Conservation (phyloP, 352 stramenopile species). For the Stephanocyclus meneghinianus region DNA sequence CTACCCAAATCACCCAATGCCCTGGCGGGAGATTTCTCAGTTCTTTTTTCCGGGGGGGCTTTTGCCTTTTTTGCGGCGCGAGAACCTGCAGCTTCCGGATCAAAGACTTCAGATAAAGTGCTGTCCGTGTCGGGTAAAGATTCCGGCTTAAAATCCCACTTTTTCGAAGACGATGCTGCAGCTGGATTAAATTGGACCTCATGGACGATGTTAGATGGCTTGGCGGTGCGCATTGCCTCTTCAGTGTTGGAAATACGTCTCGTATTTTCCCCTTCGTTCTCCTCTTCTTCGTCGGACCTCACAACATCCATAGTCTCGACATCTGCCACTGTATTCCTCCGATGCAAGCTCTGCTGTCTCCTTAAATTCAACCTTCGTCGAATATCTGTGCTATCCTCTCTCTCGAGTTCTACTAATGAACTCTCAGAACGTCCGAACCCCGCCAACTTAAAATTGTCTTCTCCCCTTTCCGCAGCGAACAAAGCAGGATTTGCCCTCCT, state of each 20-base stretch:
- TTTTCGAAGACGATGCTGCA: conserved; percentile 42
- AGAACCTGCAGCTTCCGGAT: conserved; percentile 41
- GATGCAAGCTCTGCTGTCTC: conserved; percentile 23
- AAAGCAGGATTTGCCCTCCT: conserved; percentile 43
- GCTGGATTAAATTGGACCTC: conserved; percentile 52
- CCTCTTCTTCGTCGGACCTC: neutral
- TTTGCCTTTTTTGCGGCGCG: conserved; percentile 38
- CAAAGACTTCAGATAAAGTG: conserved; percentile 21
- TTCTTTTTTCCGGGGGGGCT: conserved; percentile 21
- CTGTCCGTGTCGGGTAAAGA: conserved; percentile 14
- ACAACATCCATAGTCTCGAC: conserved; percentile 18
- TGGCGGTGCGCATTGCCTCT: neutral
- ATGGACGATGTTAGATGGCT: conserved; percentile 23
- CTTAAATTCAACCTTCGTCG: neutral
- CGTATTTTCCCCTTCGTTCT: neutral
- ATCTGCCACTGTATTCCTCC: conserved; percentile 49
- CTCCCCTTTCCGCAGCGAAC: conserved; percentile 11
- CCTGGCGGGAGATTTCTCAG: conserved; percentile 43
- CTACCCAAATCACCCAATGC: conserved; percentile 67
- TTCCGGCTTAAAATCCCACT: conserved; percentile 21
- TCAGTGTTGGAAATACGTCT: neutral
- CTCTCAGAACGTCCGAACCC: conserved; percentile 12
- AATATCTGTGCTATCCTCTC: conserved; percentile 24
- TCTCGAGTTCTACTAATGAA: conserved; percentile 28
- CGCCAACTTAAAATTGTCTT: neutral